A percentile compares a stretch with the other conserved stretches of the same genome.
Evolutionary conservation across 2,329 filamentous ascomycete species (phyloP).

Genomic region (Aspergillus sp.): DNA sequence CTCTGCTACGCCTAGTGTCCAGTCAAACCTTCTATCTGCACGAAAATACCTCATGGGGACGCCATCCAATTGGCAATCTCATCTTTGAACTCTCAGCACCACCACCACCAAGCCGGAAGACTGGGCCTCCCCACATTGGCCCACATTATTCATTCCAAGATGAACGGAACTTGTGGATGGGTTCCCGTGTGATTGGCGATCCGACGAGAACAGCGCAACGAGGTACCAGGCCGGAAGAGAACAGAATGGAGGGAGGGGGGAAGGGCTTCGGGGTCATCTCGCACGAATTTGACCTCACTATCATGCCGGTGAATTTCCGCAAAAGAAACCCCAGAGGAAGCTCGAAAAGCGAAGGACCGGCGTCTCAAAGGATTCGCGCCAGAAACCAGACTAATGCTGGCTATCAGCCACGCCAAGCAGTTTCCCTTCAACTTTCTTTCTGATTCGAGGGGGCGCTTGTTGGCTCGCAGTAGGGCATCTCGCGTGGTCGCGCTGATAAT

Average conservation of each 20-base stretch:
- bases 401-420: constrained; percentile 11
- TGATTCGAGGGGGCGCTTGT: constrained; percentile 9
- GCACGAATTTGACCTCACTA: too few relatives aligned
- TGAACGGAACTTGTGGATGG: too few relatives aligned
- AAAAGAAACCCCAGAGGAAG: too few relatives aligned
- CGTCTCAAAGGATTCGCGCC: constrained; percentile 13
- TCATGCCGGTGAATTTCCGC: too few relatives aligned
- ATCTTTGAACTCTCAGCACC: neutral
- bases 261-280: too few relatives aligned
- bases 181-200: too few relatives aligned
- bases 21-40: neutral
- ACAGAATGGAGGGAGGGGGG: too few relatives aligned
- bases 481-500: neutral
- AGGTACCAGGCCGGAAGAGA: too few relatives aligned
- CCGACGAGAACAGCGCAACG: too few relatives aligned
- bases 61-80: neutral
- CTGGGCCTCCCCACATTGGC: constrained; percentile 9
- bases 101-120: neutral
- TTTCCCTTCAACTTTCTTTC: constrained; percentile 6
- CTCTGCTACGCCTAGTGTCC: neutral
- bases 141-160: constrained; percentile 1
- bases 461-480: neutral
- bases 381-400: constrained; percentile 9
- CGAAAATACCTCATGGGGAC: neutral
- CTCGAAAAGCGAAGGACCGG: neutral